A percentile compares a stretch with the other conserved stretches of the same genome.
Evolutionary conservation across 768 basidiomycete genomes (phyloP).

Genomic region (Xerocomus spinulosus): DNA sequence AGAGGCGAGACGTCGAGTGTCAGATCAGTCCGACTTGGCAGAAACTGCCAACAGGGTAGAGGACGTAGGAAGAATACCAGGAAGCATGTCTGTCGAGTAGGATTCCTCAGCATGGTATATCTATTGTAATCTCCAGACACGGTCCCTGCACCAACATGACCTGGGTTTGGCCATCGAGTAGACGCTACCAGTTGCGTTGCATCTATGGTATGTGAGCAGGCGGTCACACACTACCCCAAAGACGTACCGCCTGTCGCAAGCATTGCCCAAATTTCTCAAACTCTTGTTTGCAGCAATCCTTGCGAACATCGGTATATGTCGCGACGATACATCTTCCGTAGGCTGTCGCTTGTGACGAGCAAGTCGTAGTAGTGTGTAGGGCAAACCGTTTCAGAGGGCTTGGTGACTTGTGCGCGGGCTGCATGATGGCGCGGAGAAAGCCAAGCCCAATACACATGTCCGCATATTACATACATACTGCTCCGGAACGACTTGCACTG

Average conservation of each 20-base stretch:
- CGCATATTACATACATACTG: neutral
- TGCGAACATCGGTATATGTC: slow-evolving; percentile 77
- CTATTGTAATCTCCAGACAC: slow-evolving; percentile 16
- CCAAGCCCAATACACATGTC: neutral
- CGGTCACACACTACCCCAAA: neutral
- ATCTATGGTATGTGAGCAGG: slow-evolving; percentile 34
- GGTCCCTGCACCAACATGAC: slow-evolving; percentile 6
- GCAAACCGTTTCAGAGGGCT: slow-evolving; percentile 61
- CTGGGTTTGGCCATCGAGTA: neutral
- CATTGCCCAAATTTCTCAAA: slow-evolving; percentile 83
- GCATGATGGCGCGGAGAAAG: slow-evolving; percentile 8
- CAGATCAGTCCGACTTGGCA: slow-evolving; percentile 18
- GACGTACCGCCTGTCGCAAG: slow-evolving; percentile 70
- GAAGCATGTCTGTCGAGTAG: slow-evolving; percentile 27
- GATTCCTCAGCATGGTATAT: slow-evolving; percentile 12
- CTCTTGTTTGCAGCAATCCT: slow-evolving; percentile 80
- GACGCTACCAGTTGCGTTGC: slow-evolving; percentile 50
- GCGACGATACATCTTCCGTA: slow-evolving; percentile 90
- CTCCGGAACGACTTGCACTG: neutral
- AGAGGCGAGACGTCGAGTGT: slow-evolving; percentile 35
- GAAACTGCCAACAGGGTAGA: slow-evolving; percentile 34
- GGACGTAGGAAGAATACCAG: slow-evolving; percentile 33
- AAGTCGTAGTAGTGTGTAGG: slow-evolving; percentile 67
- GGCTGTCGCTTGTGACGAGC: slow-evolving; percentile 61
- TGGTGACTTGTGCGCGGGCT: slow-evolving; percentile 28